These are phyloP conservation scores for Podospora fimiseda DNA, from an alignment of 495 filamentous ascomycete genomes.

Conservation along the genomic window DNA sequence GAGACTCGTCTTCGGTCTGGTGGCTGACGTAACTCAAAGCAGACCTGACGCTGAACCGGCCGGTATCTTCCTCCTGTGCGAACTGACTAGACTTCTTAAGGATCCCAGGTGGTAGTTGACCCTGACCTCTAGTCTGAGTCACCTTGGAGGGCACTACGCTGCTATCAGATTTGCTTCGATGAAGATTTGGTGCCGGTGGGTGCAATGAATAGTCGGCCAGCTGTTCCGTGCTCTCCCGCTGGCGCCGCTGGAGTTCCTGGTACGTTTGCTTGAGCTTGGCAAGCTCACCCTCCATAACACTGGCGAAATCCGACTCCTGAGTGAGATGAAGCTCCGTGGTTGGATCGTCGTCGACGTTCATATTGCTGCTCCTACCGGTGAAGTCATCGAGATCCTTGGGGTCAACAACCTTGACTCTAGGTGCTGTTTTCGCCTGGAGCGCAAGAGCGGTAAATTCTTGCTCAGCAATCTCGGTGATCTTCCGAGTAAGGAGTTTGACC, in stretches of 20 bases:
- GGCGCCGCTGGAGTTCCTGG: conserved; percentile 24
- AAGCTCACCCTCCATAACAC: conserved; percentile 36
- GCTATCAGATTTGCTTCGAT: conserved; percentile 18
- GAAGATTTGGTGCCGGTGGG: conserved; percentile 13
- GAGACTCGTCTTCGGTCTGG: conserved; percentile 19
- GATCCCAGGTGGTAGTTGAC: conserved; percentile 29
- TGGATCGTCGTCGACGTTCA: conserved; percentile 34
- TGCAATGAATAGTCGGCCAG: conserved; percentile 20
- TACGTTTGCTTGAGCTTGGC: conserved; percentile 32
- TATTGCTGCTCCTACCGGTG: conserved; percentile 21
- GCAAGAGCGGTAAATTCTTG: conserved; percentile 17
- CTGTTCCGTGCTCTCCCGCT: conserved; percentile 17
- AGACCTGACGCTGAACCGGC: conserved; percentile 38
- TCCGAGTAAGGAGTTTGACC: conserved; percentile 26
- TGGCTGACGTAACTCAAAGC: conserved; percentile 31
- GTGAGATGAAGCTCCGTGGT: conserved; percentile 38
- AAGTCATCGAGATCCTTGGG: conserved; percentile 27
- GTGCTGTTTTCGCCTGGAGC: conserved; percentile 20
- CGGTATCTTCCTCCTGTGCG: conserved; percentile 30
- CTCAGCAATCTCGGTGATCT: conserved; percentile 30
- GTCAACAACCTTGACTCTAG: conserved; percentile 33
- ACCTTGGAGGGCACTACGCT: conserved; percentile 18
- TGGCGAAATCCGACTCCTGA: conserved; percentile 36
- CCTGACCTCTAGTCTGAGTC: conserved; percentile 21
- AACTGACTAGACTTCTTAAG: conserved; percentile 42